Conservation (phyloP, 202 grass and related monocot species). For the Musa balbisiana region DNA sequence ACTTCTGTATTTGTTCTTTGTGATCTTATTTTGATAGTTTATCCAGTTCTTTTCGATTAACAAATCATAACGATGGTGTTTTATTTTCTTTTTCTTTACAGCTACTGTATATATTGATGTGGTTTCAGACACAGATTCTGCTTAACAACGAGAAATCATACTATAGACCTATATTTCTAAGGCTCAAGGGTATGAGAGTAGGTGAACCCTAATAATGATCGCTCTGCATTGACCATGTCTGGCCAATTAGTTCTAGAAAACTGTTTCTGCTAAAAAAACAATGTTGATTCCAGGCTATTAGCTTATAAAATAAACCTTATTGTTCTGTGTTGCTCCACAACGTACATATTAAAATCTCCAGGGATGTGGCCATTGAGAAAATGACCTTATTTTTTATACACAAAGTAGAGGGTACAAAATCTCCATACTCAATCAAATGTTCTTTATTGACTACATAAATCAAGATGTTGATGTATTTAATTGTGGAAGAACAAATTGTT, state of each 20-base stretch:
- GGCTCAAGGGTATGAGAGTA: neutral
- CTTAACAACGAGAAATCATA: neutral
- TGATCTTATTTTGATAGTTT: too few relatives aligned
- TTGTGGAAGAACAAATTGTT: too few relatives aligned
- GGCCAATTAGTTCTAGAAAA: neutral
- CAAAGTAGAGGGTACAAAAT: neutral
- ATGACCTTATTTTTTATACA: neutral
- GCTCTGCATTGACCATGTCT: neutral
- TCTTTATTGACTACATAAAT: neutral
- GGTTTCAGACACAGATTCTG: neutral
- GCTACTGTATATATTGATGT: neutral
- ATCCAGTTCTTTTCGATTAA: too few relatives aligned
- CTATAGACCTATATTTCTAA: neutral
- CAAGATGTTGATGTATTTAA: neutral
- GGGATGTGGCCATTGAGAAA: neutral
- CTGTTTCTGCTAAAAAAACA: neutral
- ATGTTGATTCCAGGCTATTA: neutral
- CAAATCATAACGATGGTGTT: too few relatives aligned
- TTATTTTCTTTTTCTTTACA: neutral
- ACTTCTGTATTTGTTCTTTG: too few relatives aligned
- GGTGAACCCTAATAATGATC: neutral
- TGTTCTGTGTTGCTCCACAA: neutral
- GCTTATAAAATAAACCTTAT: neutral
- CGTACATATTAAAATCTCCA: neutral
- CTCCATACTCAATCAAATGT: neutral